Evolutionary conservation across 805 yeast genomes (phyloP).

Genomic region (Kodamaea hsintzibuensis): DNA sequence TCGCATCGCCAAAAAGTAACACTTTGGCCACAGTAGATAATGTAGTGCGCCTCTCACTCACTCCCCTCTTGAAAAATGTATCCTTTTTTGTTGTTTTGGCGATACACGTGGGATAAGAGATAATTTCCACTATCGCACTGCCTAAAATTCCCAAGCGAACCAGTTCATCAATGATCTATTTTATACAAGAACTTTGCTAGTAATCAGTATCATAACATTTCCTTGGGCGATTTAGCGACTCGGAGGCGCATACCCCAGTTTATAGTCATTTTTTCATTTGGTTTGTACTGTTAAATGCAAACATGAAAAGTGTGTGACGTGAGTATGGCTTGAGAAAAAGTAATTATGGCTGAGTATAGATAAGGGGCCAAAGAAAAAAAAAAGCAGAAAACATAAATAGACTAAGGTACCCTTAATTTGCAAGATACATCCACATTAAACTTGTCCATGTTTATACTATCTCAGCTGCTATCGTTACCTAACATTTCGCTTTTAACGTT

Average conservation of each 20-base stretch:
- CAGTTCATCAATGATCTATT: background rate
- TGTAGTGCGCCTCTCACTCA: background rate
- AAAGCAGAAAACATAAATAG: slow-evolving; percentile 3
- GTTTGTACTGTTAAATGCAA: no score
- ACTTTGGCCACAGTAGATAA: no score
- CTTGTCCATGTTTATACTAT: slow-evolving; percentile 5
- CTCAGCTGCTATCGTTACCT: slow-evolving; percentile 31
- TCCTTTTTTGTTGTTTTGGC: background rate
- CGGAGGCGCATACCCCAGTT: no score
- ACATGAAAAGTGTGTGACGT: background rate
- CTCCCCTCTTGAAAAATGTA: background rate
- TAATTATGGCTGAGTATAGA: slow-evolving; percentile 6
- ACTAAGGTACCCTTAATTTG: background rate
- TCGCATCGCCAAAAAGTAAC: background rate
- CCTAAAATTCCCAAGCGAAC: background rate
- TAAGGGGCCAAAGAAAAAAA: slow-evolving; percentile 4
- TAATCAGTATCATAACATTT: no score
- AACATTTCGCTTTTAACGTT: slow-evolving; percentile 70
- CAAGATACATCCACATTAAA: background rate
- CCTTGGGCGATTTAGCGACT: no score
- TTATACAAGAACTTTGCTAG: background rate
- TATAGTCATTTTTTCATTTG: no score
- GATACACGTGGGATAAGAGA: background rate
- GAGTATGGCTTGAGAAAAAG: slow-evolving; percentile 3
- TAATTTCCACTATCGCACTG: background rate